Evolutionary conservation across 139 green algal genomes (phyloP).

Genomic region (Closterium sp.): DNA sequence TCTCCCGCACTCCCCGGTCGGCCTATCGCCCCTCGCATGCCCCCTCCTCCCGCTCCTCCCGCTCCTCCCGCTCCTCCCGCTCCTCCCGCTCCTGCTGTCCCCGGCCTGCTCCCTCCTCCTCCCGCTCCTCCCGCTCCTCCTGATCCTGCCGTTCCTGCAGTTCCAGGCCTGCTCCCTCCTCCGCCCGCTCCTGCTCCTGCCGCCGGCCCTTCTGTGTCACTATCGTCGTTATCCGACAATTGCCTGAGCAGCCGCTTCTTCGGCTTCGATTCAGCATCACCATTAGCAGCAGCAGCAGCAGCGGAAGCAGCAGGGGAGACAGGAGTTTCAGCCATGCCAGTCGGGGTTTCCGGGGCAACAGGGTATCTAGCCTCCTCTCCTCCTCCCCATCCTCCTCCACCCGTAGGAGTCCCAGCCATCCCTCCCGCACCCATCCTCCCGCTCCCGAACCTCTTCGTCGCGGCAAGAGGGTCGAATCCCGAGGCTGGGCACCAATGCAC

Average conservation of each 20-base stretch:
- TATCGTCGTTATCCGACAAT: not conserved
- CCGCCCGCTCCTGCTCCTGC: not conserved
- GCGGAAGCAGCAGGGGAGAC: too few relatives aligned
- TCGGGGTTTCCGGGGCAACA: not conserved
- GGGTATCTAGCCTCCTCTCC: not conserved
- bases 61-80: not conserved
- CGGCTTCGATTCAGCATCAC: not conserved
- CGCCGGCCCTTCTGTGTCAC: not conserved
- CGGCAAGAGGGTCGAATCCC: not conserved
- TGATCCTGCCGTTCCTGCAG: not conserved
- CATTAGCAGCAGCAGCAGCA: not conserved
- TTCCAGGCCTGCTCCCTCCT: too few relatives aligned
- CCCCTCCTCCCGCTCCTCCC: not conserved
- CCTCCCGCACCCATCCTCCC: not conserved
- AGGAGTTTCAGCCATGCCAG: not conserved
- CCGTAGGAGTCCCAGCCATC: not conserved
- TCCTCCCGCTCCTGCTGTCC: not conserved
- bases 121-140: not conserved
- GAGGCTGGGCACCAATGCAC: not conserved
- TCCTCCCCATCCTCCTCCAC: not conserved
- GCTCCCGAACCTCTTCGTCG: not conserved
- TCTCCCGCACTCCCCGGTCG: not conserved
- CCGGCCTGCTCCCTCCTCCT: not conserved
- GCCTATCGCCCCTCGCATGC: not conserved
- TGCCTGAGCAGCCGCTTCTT: not conserved